Percentiles rank a stretch among this genome's conserved stretches.
phyloP scores from a whole-genome alignment of 169 alveolate species.

The Plasmodium chabaudi region DNA sequence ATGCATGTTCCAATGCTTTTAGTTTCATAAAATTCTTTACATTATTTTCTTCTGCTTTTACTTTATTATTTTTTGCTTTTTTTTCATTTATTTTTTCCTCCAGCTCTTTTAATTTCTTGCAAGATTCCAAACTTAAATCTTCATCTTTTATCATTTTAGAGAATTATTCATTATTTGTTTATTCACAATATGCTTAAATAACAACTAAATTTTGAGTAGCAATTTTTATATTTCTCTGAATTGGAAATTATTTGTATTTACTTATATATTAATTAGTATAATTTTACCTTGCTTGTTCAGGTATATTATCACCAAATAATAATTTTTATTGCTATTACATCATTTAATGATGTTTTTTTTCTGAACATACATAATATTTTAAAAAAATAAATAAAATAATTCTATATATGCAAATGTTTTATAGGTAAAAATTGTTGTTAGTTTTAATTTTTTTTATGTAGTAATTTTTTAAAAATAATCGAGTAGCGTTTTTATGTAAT shows the following conservation, averaged over 20 bases:
- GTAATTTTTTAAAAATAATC: no score
- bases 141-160: conserved; percentile 60
- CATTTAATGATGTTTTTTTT: background rate
- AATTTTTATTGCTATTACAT: background rate
- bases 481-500: no score
- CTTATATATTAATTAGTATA: background rate
- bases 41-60: conserved; percentile 28
- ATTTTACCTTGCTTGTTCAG: conserved; percentile 3
- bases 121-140: conserved; percentile 60
- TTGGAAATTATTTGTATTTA: background rate
- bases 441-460: no score
- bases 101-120: conserved; percentile 44
- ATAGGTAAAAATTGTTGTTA: no score
- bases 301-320: background rate
- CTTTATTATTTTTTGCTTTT: conserved; percentile 18
- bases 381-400: background rate
- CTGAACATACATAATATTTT: background rate
- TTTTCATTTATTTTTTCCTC: conserved; percentile 69
- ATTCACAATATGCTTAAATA: background rate
- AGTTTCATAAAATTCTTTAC: conserved; percentile 42
- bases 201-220: background rate
- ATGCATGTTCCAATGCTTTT: conserved; percentile 48
- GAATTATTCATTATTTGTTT: background rate
- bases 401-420: background rate
- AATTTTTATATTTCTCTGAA: background rate